Base-by-base conservation (phyloP, 768 basidiomycete species). In the Termitomyces bulborhizus region DNA sequence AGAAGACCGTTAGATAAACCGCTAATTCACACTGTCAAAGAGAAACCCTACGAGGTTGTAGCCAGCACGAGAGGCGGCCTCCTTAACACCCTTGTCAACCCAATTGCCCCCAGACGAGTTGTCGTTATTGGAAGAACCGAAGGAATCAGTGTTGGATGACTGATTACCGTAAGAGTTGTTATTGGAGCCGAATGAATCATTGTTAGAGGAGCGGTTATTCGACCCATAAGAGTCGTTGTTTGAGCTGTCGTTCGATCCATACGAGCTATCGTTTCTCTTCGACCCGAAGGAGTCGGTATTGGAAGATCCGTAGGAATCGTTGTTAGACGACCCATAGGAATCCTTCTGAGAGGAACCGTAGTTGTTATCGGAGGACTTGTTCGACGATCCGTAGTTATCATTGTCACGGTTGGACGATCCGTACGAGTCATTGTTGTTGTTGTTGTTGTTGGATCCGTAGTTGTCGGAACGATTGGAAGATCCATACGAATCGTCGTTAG, bases 61-160 rank as follows among this genome's bases (percentile, higher is more conserved):
- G 0, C 80, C 80, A 29, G 71, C 72, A 62, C 74, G 71, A 54
- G 67, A 53, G 6, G 78, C 73, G 27, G 62, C 71, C 18, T 49
- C 56, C 54, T 67, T 65, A 50, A 82, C 65, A 43, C 77, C 74
- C 55, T 68, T 63, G 58, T 68, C 60, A 8, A 64, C 66, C 26
- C 63, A 66, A n/a, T 65, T 63, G 41, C 61, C 51, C 43, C 57
- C 54, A 29, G 55, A 44, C 34, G 57, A 56, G 37, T 56, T 36
- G 53, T 57, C 61, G 53, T 59, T 57, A 55, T 57, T 55, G 51
- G 48, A 44, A n/a, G 66, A 66, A 27, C 65, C 62, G 47, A 66
- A 49, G 2, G 27, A 43, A 36, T 58, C 53, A 18, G 54, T 29
- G 47, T 53, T 53, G n/a, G 54, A 55, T 11, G 53, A 57, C 13